A percentile compares a stretch with the other conserved stretches of the same genome.
phyloP scores from a whole-genome alignment of 2,329 filamentous ascomycete species.

The Berkeleyomyces basicola region DNA sequence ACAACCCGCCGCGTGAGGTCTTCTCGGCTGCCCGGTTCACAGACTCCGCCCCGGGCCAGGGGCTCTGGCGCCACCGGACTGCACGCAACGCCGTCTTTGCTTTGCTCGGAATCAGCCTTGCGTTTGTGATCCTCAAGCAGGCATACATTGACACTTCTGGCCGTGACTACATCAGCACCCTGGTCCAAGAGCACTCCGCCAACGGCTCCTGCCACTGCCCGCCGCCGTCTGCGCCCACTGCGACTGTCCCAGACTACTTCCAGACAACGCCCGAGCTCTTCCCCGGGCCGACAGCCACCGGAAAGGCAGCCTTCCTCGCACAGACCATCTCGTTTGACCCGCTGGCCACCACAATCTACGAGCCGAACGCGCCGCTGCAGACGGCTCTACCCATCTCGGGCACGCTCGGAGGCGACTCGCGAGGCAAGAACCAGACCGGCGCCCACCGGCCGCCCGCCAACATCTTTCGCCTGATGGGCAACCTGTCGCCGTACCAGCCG shows the following conservation, averaged over 20 bases:
- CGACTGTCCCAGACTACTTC: slow-evolving; percentile 43
- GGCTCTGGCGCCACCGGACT: slow-evolving; percentile 8
- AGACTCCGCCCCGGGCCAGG: neutral
- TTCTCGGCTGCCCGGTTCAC: neutral
- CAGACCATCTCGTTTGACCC: slow-evolving; percentile 54
- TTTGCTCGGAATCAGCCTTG: slow-evolving; percentile 21
- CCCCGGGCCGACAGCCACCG: slow-evolving; percentile 54
- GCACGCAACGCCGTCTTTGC: slow-evolving; percentile 13
- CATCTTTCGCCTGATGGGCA: slow-evolving; percentile 56
- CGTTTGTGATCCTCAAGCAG: slow-evolving; percentile 24
- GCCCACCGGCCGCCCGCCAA: slow-evolving; percentile 22
- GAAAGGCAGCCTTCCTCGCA: slow-evolving; percentile 51
- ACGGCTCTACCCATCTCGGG: slow-evolving; percentile 52
- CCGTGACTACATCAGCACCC: slow-evolving; percentile 11
- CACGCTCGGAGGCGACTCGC: slow-evolving; percentile 33
- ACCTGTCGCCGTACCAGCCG: slow-evolving; percentile 52
- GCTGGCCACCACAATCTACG: slow-evolving; percentile 35
- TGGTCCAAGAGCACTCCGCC: slow-evolving; percentile 4
- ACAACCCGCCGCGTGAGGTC: neutral
- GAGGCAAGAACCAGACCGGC: neutral
- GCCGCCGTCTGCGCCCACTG: slow-evolving; percentile 13
- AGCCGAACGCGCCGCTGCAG: slow-evolving; percentile 53
- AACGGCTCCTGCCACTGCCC: slow-evolving; percentile 18
- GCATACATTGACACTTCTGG: slow-evolving; percentile 15
- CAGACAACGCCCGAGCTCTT: slow-evolving; percentile 43